Evolutionary conservation across 2,329 filamentous ascomycete genomes (phyloP).

Genomic region (Sclerotiophoma versabilis): DNA sequence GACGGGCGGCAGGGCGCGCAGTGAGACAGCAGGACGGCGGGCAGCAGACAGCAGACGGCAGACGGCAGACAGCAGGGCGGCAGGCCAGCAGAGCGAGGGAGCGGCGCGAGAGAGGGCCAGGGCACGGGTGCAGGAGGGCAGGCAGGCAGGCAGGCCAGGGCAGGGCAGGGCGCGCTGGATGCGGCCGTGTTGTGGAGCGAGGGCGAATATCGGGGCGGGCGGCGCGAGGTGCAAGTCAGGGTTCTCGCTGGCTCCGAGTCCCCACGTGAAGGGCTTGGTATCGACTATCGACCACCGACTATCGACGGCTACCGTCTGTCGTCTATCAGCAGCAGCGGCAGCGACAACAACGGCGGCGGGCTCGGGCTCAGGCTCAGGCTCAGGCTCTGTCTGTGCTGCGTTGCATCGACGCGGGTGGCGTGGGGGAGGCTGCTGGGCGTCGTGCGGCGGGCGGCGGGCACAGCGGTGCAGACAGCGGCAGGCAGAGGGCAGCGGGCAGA

Average conservation of each 20-base stretch:
- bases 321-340: constrained; percentile 3
- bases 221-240: constrained; percentile 15
- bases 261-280: constrained; percentile 36
- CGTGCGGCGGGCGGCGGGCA: constrained; percentile 12
- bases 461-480: background rate
- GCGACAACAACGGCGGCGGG: constrained; percentile 8
- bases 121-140: background rate
- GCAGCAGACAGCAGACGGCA: background rate
- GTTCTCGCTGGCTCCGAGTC: constrained; percentile 32
- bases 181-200: constrained; percentile 14
- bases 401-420: constrained; percentile 34
- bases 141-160: background rate
- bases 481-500: constrained; percentile 8
- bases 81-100: background rate
- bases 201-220: constrained; percentile 15
- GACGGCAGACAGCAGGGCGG: background rate
- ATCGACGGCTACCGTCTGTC: constrained; percentile 17
- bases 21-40: background rate
- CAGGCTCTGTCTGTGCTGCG: constrained; percentile 26
- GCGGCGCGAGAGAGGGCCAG: background rate
- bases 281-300: background rate
- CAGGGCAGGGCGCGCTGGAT: constrained; percentile 7
- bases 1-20: constrained; percentile 2
- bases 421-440: constrained; percentile 18
- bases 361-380: constrained; percentile 1